Conservation (phyloP, 768 basidiomycete species). For the Lyophyllum semitale region DNA sequence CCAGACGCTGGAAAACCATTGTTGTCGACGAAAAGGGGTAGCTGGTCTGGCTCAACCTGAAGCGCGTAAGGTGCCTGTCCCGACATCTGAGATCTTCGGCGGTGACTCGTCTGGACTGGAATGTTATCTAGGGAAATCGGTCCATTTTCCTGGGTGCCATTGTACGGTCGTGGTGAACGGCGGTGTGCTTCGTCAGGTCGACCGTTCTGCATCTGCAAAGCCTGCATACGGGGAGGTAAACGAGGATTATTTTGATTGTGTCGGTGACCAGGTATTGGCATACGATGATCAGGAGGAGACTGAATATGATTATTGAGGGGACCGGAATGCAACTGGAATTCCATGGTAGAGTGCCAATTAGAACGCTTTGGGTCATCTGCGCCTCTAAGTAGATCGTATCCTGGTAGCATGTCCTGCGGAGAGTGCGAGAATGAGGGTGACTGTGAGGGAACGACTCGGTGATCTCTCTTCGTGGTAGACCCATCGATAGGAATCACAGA, state of each 20-base stretch:
- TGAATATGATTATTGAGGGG: slow-evolving; percentile 1
- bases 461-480: background rate
- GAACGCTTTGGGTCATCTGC: slow-evolving; percentile 1
- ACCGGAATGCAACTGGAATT: background rate
- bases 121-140: background rate
- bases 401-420: background rate
- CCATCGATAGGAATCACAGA: slow-evolving; percentile 3
- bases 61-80: background rate
- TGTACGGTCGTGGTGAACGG: slow-evolving; percentile 10
- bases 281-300: slow-evolving; percentile 8
- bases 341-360: background rate
- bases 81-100: background rate
- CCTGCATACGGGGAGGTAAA: slow-evolving; percentile 22
- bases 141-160: background rate
- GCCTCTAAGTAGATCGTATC: background rate
- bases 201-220: slow-evolving; percentile 17
- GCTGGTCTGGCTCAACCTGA: slow-evolving; percentile 8
- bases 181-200: slow-evolving; percentile 16
- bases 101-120: background rate
- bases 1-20: slow-evolving; percentile 10
- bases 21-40: slow-evolving; percentile 12
- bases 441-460: background rate
- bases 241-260: slow-evolving; percentile 12
- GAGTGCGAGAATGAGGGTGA: background rate
- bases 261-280: slow-evolving; percentile 8